A percentile compares a stretch with the other conserved stretches of the same genome.
phyloP scores from a whole-genome alignment of 2,329 filamentous ascomycete genomes.

The Chaetomiaceae sp. region DNA sequence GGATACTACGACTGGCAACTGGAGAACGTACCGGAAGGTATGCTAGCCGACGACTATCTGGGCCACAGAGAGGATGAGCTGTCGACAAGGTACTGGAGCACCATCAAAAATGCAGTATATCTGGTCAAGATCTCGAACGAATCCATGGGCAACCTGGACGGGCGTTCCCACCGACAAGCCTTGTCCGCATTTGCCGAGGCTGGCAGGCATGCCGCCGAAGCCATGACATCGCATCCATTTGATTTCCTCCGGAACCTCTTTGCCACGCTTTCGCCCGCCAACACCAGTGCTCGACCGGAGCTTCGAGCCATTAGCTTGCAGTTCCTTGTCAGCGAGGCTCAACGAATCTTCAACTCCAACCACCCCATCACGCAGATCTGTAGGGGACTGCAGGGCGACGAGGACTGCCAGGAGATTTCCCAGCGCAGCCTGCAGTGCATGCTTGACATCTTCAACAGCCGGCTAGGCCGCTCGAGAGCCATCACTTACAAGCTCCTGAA shows the following conservation, averaged over 20 bases:
- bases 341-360: slow-evolving; percentile 18
- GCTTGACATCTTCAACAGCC: slow-evolving; percentile 24
- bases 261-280: slow-evolving; percentile 23
- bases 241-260: slow-evolving; percentile 25
- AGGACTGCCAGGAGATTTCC: slow-evolving; percentile 24
- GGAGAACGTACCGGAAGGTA: slow-evolving; percentile 19
- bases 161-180: slow-evolving; percentile 17
- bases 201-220: slow-evolving; percentile 17
- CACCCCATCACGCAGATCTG: slow-evolving; percentile 24
- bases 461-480: slow-evolving; percentile 19
- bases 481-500: slow-evolving; percentile 25
- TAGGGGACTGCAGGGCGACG: slow-evolving; percentile 19
- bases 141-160: slow-evolving; percentile 12
- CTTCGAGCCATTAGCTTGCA: slow-evolving; percentile 21
- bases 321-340: slow-evolving; percentile 21
- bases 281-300: slow-evolving; percentile 23
- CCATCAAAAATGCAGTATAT: slow-evolving; percentile 24
- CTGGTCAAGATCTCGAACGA: slow-evolving; percentile 22
- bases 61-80: slow-evolving; percentile 14
- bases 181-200: slow-evolving; percentile 22
- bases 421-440: slow-evolving; percentile 24
- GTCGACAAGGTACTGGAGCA: slow-evolving; percentile 22
- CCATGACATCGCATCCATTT: slow-evolving; percentile 24
- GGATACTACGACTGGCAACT: slow-evolving; percentile 25
- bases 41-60: slow-evolving; percentile 22